Evolutionary conservation across 2,329 filamentous ascomycete genomes (phyloP), one percentile per base, ranked within the genome.

Genomic region (Microsporum ferrugineum): DNA sequence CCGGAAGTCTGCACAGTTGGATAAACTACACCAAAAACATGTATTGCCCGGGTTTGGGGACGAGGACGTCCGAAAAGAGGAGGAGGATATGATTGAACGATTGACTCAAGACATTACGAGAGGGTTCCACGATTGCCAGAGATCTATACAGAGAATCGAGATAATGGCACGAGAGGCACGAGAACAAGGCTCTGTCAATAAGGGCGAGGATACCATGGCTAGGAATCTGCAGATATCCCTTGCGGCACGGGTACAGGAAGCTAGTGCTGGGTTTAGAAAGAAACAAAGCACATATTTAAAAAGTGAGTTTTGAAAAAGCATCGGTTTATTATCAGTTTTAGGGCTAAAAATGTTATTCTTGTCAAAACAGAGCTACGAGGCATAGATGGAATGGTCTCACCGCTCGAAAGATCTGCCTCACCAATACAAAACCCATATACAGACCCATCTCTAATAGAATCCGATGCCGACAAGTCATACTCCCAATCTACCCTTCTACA

Each of bases 281-380:
- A 97, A 96, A 78, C 94, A 99, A 78, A 92, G 91, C 71, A 88
- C 87, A 58, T 99, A 99, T 75, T 76, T 99, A 59, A 96, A 95
- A 76, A 96, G 91, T 95, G 79, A 69, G 77, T 67, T 43, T 12
- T 3, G 29, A 6, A 31, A 10, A 47, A 7, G 6, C 23, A 51
- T 5, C 31, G 38, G 8, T 29, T 4, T 14, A 47, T 29, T 27
- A 39, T 5, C 43, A 8, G 14, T 41, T 47, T 31, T 12, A 10
- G 14, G 43, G 12, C 45, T 51, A 51, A 51, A 5, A 23, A 5
- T 51, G 10, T 33, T 47, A 23, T 33, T 27, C 57, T 66, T 67
- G 59, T 67, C 64, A 57, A 43, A 51, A 31, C 5, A 91, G 88
- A 91, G 76, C 80, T 92, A 62, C 85, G 87, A 66, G 87, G 86